Evolutionary conservation across 140 eudicot genomes (phyloP), one percentile per base, ranked within the genome.

Genomic region (Senecio squalidus): DNA sequence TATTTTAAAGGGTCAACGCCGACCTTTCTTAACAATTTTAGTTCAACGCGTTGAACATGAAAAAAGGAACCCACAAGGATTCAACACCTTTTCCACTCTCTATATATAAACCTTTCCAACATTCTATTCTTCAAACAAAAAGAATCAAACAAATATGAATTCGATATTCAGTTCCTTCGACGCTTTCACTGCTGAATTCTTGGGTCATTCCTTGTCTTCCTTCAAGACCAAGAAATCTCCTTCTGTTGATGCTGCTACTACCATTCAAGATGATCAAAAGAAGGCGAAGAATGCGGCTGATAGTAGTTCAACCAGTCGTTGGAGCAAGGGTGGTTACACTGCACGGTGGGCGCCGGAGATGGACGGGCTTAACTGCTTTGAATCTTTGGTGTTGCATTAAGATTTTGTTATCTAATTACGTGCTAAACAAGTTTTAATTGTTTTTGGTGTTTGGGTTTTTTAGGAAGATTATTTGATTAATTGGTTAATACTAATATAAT

Each of bases 311-410:
- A 6, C 53, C 27, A 44, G 26, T 13, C 11, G 13, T 18, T 50
- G 30, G 22, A 62, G 55, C 17, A 62, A 62, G 41, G 23, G 14
- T 1, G 44, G 59, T 52, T 22, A 5, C 20, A 8, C 58, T 7
- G 67, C 67, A 18, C 60, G 79, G 21, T 80, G 71, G 76, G 85
- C 85, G 15, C 76, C 72, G 54, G 82, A 80, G 60, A 49, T 80
- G 34, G 85, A 80, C 33, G 82, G 86, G 1, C 66, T 80, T 71
- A 43, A 80, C 71, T 76, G 82, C 71, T 76, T 76, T 11, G 86
- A 80, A 44, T 76, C 82, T 7, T n/a, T 77, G 17, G 78, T 76
- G 46, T 60, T 70, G 26, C 69, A 51, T 22, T 60, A 34, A 67
- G 59, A 18, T 45, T 14, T 23, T n/a, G 9, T 28, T 22, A 16